Base-by-base conservation (phyloP, 176 grass and related monocot genomes). In the Hyparrhenia diplandra region DNA sequence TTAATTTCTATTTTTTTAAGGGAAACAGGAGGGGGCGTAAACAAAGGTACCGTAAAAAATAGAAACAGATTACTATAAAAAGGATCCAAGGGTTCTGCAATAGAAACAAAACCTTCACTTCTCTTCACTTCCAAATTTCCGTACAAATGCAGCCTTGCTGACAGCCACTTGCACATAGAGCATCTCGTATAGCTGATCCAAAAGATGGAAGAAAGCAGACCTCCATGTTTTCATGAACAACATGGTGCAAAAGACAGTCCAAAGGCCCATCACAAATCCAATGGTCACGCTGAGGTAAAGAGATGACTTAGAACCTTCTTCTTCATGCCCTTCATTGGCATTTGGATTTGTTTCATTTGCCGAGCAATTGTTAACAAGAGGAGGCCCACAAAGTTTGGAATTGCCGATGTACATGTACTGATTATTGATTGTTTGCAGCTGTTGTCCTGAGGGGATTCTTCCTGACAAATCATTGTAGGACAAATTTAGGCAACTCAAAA, bases 401-500 rank as follows among this genome's bases (percentile, higher is more conserved):
- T 80, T 80, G 30, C 84, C 76, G 1, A 74, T 55, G 20, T 74
- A 54, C 27, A 34, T 34, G 13, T 67, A 67, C 4, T 13, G 45
- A 32, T 52, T 18, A 30, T 75, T 75, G 81, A 83, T 17, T 29
- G 81, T 67, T 16, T 76, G 81, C 20, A 83, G 61, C 3, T 83
- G 71, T 39, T 34, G 45, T 32, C 71, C 43, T 2, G 34, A 43
- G 27, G 80, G 90, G 37, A 86, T 85, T 21, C 6, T 51, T 66
- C 90, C 90, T 14, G 45, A 58, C 2, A 93, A 37, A 27, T 75
- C 39, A 41, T 90, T 94, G n/a, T 83, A 61, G 28, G 83, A 74
- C 40, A 90, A 55, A 30, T 77, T 84, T 8, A 84, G 36, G 13
- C 51, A 77, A 3, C 82, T 86, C 36, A 64, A 74, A 10, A 46